Base-by-base conservation (phyloP, 2,329 filamentous ascomycete species). In the Colletotrichum lindemuthianum region DNA sequence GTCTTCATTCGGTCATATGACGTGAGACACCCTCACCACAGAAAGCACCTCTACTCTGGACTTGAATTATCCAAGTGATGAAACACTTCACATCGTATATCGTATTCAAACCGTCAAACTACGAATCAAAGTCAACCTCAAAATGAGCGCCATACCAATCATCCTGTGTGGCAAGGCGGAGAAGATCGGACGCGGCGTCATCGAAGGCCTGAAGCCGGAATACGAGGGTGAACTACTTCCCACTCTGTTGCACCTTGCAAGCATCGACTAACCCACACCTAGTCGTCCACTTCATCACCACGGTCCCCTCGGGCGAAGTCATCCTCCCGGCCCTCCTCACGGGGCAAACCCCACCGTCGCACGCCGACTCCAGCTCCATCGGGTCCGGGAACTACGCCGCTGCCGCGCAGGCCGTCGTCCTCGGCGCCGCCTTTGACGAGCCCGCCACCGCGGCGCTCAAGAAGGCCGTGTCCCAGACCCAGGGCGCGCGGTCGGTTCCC, bases 91-190 rank as follows among this genome's bases (percentile, higher is more conserved):
- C 15, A 12, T 16, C 37, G 34, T 12, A 16, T 6, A 52, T 15
- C 49, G 24, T 5, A 4, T 59, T 66, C 24, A 44, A 34, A 13
- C 56, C 15, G 58, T 44, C 40, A 12, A 15, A 8, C 10, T 56
- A 34, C 51, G 47, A 39, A 10, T 52, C 15, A 24, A 34, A 5
- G 34, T 47, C n/a, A 32, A 45, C 33, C 12, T 24, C 8, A 39
- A 9, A 2, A 43, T 11, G 10, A 8, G 13, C 8, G 33, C 51
- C 24, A 60, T 67, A 6, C 71, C 71, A 2, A 58, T 73, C 39
- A 65, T 70, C n/a, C 34, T 72, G 32, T 73, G 70, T 40, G 72
- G 71, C 9, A 67, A 70, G 53, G 67, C 61, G 3, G 71, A 73
- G 50, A 36, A 54, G 8, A 67, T 73, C 32, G 71, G 71, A 11